Percentiles rank a stretch among this genome's conserved stretches.
These are phyloP conservation scores for Verticillium tricorpus DNA, from an alignment of 2,329 filamentous ascomycete species.

Conservation along the genomic window DNA sequence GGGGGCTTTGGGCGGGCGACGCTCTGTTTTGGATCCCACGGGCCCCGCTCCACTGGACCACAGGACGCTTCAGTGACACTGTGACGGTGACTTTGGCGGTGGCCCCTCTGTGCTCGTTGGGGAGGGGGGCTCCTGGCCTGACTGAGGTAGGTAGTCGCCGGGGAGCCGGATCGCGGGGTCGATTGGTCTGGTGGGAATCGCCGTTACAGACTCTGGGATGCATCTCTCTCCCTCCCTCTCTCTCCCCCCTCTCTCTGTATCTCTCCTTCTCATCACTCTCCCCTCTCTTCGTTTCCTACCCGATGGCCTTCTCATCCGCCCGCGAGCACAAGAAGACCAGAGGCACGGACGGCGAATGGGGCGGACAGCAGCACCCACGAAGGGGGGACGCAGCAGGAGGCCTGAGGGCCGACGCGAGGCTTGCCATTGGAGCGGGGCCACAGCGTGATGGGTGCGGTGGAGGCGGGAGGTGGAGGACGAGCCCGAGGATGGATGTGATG, in stretches of 20 bases:
- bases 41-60: background rate
- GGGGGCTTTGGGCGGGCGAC: background rate
- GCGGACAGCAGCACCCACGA: too few relatives aligned
- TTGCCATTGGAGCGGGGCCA: background rate
- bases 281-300: too few relatives aligned
- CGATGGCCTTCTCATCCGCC: too few relatives aligned
- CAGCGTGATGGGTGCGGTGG: background rate
- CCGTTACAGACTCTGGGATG: background rate
- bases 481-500: background rate
- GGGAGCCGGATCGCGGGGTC: background rate
- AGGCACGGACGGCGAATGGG: background rate
- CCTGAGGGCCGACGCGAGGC: background rate
- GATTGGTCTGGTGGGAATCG: background rate
- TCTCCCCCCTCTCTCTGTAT: background rate
- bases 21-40: background rate
- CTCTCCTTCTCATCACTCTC: background rate
- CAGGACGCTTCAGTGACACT: background rate
- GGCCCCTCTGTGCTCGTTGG: too few relatives aligned
- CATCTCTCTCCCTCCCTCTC: background rate
- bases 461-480: background rate
- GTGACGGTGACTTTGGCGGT: background rate
- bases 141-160: background rate
- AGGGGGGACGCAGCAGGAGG: too few relatives aligned
- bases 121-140: background rate
- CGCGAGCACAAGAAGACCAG: too few relatives aligned